phyloP scores from a whole-genome alignment of 768 basidiomycete genomes.

The Pulveroboletus sp. region DNA sequence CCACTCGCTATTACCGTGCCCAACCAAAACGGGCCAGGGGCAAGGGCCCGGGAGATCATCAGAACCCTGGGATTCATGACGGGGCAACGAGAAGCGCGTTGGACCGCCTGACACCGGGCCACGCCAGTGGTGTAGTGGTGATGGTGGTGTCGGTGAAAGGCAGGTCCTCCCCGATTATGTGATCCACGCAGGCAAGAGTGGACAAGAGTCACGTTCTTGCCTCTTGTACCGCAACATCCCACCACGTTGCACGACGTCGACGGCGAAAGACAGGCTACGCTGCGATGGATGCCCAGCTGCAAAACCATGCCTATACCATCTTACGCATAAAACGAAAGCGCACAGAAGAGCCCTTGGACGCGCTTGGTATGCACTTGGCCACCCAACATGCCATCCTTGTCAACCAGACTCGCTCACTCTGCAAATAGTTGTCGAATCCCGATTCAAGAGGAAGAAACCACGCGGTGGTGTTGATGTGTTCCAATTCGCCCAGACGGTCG shows the following conservation, averaged over 20 bases:
- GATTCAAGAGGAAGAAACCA: conserved; percentile 56
- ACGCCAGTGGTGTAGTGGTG: background rate
- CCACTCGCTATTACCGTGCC: background rate
- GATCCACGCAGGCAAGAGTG: too few relatives aligned
- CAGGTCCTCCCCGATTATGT: conserved; percentile 7
- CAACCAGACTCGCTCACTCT: conserved; percentile 12
- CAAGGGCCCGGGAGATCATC: background rate
- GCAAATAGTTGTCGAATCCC: conserved; percentile 56
- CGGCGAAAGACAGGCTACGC: background rate
- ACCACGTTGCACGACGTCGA: background rate
- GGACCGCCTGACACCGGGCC: background rate
- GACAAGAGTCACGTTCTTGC: background rate
- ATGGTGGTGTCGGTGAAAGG: background rate
- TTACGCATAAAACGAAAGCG: conserved; percentile 80
- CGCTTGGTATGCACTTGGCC: conserved; percentile 50
- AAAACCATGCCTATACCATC: conserved; percentile 55
- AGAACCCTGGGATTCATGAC: background rate
- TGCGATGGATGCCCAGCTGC: conserved; percentile 20
- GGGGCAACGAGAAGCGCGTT: background rate
- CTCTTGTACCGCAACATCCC: background rate
- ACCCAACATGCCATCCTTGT: conserved; percentile 9
- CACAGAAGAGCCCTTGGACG: conserved; percentile 78
- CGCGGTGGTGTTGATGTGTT: conserved; percentile 57
- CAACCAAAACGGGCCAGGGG: too few relatives aligned
- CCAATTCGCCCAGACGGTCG: conserved; percentile 78